A percentile compares a stretch with the other conserved stretches of the same genome.
phyloP scores from a whole-genome alignment of 345 rosid genomes.

The Syzygium grande region DNA sequence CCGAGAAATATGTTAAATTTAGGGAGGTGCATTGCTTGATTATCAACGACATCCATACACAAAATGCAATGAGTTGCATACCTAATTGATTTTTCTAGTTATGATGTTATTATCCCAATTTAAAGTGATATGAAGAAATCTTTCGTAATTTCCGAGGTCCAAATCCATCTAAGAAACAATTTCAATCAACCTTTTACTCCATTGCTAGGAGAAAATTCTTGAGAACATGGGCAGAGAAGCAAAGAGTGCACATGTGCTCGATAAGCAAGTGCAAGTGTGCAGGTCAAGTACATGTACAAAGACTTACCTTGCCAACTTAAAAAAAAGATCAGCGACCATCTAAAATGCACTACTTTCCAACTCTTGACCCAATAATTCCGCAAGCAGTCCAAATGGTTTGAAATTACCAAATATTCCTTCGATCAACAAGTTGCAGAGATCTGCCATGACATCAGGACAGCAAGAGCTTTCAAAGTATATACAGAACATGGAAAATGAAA shows the following conservation, averaged over 20 bases:
- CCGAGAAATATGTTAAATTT: background rate
- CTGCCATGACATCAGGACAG: background rate
- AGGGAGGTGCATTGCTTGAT: background rate
- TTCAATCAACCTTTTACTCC: background rate
- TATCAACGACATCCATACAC: background rate
- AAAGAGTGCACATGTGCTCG: background rate
- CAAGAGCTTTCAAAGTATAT: background rate
- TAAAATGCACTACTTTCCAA: background rate
- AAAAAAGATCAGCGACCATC: background rate
- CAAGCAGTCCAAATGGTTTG: background rate
- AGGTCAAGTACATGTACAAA: background rate
- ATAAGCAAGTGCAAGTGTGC: background rate
- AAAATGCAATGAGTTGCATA: constrained; percentile 4
- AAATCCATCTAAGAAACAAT: constrained; percentile 65
- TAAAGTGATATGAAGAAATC: constrained; percentile 71
- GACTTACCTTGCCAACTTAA: constrained; percentile 53
- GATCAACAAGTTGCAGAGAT: background rate
- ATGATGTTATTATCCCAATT: constrained; percentile 91
- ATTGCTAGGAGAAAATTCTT: background rate
- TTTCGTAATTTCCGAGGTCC: constrained; percentile 97
- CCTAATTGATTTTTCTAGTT: constrained; percentile 88
- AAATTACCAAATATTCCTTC: background rate
- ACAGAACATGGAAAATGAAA: background rate
- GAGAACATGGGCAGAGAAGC: background rate
- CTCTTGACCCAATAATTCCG: background rate